Percentiles rank a stretch among this genome's conserved stretches.
Conservation (phyloP, 768 basidiomycete species). For the Heimioporus sp. region DNA sequence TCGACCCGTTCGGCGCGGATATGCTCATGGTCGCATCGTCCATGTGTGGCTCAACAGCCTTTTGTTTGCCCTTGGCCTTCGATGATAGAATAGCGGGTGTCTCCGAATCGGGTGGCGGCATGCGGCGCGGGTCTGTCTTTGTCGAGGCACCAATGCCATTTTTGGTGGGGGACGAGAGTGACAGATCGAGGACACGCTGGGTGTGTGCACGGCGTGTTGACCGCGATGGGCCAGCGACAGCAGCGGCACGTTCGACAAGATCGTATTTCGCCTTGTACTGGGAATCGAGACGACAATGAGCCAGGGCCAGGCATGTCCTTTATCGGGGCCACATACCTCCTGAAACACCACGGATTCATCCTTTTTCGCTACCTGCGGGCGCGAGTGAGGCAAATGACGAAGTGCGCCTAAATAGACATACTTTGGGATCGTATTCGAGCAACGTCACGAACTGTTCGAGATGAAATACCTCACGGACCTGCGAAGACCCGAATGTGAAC, state of each 20-base stretch:
- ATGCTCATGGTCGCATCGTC: slow-evolving; percentile 4
- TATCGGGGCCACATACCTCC: slow-evolving; percentile 47
- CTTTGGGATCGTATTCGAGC: slow-evolving; percentile 74
- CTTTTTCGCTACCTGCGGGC: slow-evolving; percentile 59
- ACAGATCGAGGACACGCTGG: slow-evolving; percentile 49
- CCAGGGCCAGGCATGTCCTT: not conserved
- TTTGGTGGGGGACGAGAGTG: slow-evolving; percentile 23
- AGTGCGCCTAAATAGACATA: slow-evolving; percentile 42
- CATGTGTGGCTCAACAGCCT: slow-evolving; percentile 18
- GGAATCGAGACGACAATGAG: slow-evolving; percentile 4
- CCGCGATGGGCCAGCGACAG: slow-evolving; percentile 48
- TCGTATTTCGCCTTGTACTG: slow-evolving; percentile 65
- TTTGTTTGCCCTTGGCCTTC: slow-evolving; percentile 34
- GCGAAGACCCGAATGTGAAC: not conserved
- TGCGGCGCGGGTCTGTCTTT: slow-evolving; percentile 11
- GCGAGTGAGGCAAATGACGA: slow-evolving; percentile 1
- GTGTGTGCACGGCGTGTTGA: slow-evolving; percentile 59
- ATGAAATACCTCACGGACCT: slow-evolving; percentile 90
- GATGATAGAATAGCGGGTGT: slow-evolving; percentile 13
- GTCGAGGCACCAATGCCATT: slow-evolving; percentile 4
- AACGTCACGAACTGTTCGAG: slow-evolving; percentile 78
- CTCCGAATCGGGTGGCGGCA: slow-evolving; percentile 4
- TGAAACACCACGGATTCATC: slow-evolving; percentile 74
- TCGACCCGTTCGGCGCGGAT: slow-evolving; percentile 13
- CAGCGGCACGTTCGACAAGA: slow-evolving; percentile 48